Base-by-base conservation (phyloP, 306 rosid genomes). In the Mimosa bimucronata region DNA sequence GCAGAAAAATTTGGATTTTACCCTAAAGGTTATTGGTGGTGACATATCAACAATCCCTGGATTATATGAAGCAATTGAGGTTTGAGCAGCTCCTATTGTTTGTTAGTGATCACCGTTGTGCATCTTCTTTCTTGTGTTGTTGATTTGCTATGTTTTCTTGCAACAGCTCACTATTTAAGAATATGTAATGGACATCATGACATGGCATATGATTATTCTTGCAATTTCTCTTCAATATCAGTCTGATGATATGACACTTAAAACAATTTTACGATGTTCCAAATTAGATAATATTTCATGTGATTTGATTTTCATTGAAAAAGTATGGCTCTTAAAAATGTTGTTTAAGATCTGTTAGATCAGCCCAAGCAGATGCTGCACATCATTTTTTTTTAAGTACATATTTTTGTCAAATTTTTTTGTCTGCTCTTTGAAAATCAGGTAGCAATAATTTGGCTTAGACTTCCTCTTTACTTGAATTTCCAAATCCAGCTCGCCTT, bases 31-130 rank as follows among this genome's bases (percentile, higher is more conserved):
- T 86, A 68, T 95, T 38, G 98, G 98, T 5, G 98, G 99, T 0
- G 97, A 95, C 88, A 89, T 95, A 80, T 90, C 99, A 82, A 1
- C 99, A 62, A 87, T 95, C 77, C 99, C 99, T 82, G 97, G 97
- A 87, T 83, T 95, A 73, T 85, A 58, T 29, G 91, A 84, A 76
- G 85, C 92, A 60, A 89, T 95, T 52, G 98, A 95, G 94, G 99
- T 95, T 78, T 88, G 97, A 50, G 55, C 52, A 71, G 58, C 41
- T 72, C 73, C 82, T 76, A n/a, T 45, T 74, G 48, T 45, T 44
- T 77, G 78, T 78, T 79, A 69, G 52, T 74, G 38, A 37, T 77
- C 18, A 46, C 71, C 73, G 76, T 28, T 76, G 67, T 77, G 58
- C 58, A 67, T 11, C 30, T 21, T 16, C 73, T n/a, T 70, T 41